Evolutionary conservation across 2,329 filamentous ascomycete species (phyloP).

Genomic region (Verticillium nubilum): DNA sequence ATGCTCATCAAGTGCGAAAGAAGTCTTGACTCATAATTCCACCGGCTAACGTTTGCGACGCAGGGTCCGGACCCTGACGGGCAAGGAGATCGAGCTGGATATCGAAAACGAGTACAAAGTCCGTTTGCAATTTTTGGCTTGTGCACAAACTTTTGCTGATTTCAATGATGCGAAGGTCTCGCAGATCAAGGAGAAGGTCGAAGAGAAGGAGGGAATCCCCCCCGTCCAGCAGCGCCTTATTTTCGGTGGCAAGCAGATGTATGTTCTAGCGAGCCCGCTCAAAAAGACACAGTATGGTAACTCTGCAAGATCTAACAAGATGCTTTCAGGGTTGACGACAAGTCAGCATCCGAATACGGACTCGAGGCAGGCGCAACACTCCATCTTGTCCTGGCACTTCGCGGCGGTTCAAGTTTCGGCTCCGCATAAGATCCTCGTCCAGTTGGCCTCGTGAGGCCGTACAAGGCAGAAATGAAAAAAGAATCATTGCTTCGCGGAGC

Average conservation of each 20-base stretch:
- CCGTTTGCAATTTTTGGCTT: slow-evolving; percentile 12
- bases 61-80: slow-evolving; percentile 94
- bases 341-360: slow-evolving; percentile 83
- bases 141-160: background rate
- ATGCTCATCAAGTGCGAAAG: slow-evolving; percentile 49
- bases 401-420: slow-evolving; percentile 57
- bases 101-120: slow-evolving; percentile 95
- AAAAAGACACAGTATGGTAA: background rate
- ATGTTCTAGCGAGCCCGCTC: slow-evolving; percentile 11
- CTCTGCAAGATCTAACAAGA: background rate
- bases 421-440: background rate
- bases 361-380: slow-evolving; percentile 90
- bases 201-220: slow-evolving; percentile 98
- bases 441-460: background rate
- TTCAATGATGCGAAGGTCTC: slow-evolving; percentile 57
- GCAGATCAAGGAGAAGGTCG: slow-evolving; percentile 97
- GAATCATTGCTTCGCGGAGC: background rate
- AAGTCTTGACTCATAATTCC: background rate
- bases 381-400: slow-evolving; percentile 89
- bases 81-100: slow-evolving; percentile 98
- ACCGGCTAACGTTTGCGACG: slow-evolving; percentile 3
- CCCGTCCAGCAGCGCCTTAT: slow-evolving; percentile 95
- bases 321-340: slow-evolving; percentile 76
- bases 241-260: slow-evolving; percentile 98
- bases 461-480: background rate